Evolutionary conservation across 345 rosid species (phyloP), one percentile per base, ranked within the genome.

Genomic region (Lumnitzera racemosa): DNA sequence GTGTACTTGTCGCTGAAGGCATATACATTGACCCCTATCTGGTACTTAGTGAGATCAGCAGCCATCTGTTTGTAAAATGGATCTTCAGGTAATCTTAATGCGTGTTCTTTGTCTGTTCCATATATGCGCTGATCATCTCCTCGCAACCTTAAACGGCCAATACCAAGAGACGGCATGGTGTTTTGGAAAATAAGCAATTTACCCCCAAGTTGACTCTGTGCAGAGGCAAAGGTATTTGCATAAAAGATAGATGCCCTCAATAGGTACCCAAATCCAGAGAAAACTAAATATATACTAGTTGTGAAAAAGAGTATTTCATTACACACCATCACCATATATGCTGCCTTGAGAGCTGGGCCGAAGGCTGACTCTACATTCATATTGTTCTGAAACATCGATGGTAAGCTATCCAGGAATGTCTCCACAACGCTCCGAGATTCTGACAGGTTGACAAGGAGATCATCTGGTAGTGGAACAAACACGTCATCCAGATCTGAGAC

Each of bases 51-150:
- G 64, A 88, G 84, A 83, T 95, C 99, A 25, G 99, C 99, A 79
- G 99, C 97, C 96, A 90, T 86, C 77, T 90, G 95, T 74, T 95
- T 95, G 66, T 90, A 90, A 69, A 88, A 95, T 56, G 86, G 83
- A 71, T 95, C 98, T 75, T 95, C 99, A 59, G 98, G 84, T 65
- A 85, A 65, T 72, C 99, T 82, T 68, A 95, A 78, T 24, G 78
- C 25, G 72, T 82, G 73, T 67, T 95, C 99, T 73, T 90, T 95
- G 67, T 95, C 97, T 31, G 99, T 90, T 61, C 99, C 99, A 77
- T 95, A 90, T 20, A 81, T 74, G 62, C 96, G 94, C 72, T 79
- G 83, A 83, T 95, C 99, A 77, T 90, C 96, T 63, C 99, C 99
- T 24, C 97, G 85, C 76, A 95, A 77, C 82, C 82, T 95, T 74